A percentile compares a stretch with the other conserved stretches of the same genome.
phyloP scores from a whole-genome alignment of 257 asterid species.

The Solanum tacnaense region DNA sequence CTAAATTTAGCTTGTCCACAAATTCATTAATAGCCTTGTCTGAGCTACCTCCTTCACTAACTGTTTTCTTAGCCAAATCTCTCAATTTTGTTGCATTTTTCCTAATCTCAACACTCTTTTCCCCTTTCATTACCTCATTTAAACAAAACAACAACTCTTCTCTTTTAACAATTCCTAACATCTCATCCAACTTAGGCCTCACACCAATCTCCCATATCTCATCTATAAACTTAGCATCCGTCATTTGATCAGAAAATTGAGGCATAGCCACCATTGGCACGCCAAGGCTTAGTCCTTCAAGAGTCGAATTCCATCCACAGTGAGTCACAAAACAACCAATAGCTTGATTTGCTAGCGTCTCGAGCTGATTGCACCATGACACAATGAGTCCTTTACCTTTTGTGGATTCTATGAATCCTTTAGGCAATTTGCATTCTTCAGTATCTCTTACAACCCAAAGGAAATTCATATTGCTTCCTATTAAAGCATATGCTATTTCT shows the following conservation, averaged over 20 bases:
- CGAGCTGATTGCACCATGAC: conserved; percentile 69
- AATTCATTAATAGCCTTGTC: conserved; percentile 41
- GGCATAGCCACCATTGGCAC: conserved; percentile 64
- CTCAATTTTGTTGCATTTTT: conserved; percentile 40
- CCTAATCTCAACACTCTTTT: conserved; percentile 25
- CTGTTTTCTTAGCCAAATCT: conserved; percentile 36
- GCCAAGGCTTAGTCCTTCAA: conserved; percentile 48
- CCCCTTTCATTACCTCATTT: conserved; percentile 44
- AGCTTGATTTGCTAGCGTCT: conserved; percentile 35
- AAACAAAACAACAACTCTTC: conserved; percentile 37
- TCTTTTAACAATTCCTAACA: conserved; percentile 31
- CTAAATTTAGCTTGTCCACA: conserved; percentile 1
- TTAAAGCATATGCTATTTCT: conserved; percentile 35
- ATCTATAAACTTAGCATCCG: conserved; percentile 52
- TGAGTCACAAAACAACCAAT: conserved; percentile 62
- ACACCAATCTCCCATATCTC: conserved; percentile 56
- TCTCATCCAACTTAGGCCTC: conserved; percentile 44
- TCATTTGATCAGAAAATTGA: conserved; percentile 62
- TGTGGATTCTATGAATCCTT: conserved; percentile 12
- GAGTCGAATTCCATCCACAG: conserved; percentile 63
- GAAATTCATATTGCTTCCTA: conserved; percentile 18
- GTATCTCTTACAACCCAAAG: conserved; percentile 59
- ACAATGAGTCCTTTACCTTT: conserved; percentile 37
- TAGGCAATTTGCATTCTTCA: conserved; percentile 33
- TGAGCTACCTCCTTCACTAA: conserved; percentile 48